phyloP scores from a whole-genome alignment of 2,329 filamentous ascomycete species.

The Claviceps humidiphila region DNA sequence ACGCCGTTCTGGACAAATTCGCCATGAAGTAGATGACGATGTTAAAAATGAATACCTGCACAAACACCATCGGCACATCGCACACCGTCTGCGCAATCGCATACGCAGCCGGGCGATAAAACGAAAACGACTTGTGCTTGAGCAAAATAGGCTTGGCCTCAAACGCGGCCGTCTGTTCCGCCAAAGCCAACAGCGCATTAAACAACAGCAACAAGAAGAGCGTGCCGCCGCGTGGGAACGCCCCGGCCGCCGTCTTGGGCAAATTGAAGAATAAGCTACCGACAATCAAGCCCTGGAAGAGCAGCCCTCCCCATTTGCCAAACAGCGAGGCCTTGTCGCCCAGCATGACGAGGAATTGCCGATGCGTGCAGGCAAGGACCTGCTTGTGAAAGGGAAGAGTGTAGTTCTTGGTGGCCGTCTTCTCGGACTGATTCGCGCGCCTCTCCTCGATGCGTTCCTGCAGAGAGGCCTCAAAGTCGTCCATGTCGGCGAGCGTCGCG shows the following conservation, averaged over 20 bases:
- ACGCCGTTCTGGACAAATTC: conserved; percentile 50
- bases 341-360: conserved; percentile 68
- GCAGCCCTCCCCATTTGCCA: conserved; percentile 68
- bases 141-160: conserved; percentile 49
- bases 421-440: conserved; percentile 50
- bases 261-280: conserved; percentile 68
- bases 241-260: conserved; percentile 42
- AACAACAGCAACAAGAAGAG: conserved; percentile 42
- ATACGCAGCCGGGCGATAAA: conserved; percentile 48
- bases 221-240: conserved; percentile 41
- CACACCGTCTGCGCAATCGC: conserved; percentile 42
- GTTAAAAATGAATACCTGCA: conserved; percentile 55
- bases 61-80: conserved; percentile 49
- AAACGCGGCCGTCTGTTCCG: conserved; percentile 57
- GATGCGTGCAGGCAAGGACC: conserved; percentile 53
- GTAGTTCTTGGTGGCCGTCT: conserved; percentile 55
- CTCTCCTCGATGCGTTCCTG: conserved; percentile 31
- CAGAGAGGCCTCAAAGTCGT: conserved; percentile 49
- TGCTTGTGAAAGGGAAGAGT: conserved; percentile 65
- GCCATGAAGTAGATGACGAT: conserved; percentile 68
- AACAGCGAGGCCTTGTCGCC: conserved; percentile 64
- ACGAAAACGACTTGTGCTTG: conserved; percentile 59
- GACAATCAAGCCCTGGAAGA: conserved; percentile 63
- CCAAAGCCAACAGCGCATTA: conserved; percentile 53
- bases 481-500: conserved; percentile 46